These are phyloP conservation scores for Schrenkiella parvula DNA, from an alignment of 345 rosid species.

Conservation along the genomic window DNA sequence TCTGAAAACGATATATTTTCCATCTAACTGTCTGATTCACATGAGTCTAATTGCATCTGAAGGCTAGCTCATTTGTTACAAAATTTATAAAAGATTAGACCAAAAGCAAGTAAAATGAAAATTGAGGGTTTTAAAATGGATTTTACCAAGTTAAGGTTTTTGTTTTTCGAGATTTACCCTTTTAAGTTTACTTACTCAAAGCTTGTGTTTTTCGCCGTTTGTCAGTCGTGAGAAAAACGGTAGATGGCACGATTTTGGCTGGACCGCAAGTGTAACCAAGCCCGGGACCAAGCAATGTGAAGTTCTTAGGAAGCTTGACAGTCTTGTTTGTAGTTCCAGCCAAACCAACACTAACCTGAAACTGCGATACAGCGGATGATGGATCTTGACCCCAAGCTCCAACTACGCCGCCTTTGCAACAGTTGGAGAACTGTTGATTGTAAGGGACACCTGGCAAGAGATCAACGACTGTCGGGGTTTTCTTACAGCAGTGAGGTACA, in stretches of 20 bases:
- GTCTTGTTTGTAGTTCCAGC: constrained; percentile 85
- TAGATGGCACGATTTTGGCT: constrained; percentile 65
- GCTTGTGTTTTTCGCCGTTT: constrained; percentile 72
- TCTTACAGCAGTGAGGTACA: constrained; percentile 85
- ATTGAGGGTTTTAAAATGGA: not conserved
- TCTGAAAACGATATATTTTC: not conserved
- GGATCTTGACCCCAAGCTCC: constrained; percentile 86
- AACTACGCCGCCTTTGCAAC: constrained; percentile 89
- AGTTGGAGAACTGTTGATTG: constrained; percentile 71
- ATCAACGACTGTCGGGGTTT: constrained; percentile 64
- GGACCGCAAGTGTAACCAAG: constrained; percentile 91
- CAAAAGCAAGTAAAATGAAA: not conserved
- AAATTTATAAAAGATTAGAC: not conserved
- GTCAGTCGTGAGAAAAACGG: constrained; percentile 59
- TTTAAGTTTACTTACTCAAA: constrained; percentile 46
- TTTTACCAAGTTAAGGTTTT: not conserved
- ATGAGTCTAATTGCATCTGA: not conserved
- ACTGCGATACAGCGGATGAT: constrained; percentile 55
- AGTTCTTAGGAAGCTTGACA: constrained; percentile 80
- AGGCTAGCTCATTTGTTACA: not conserved
- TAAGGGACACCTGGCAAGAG: constrained; percentile 76
- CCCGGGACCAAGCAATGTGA: constrained; percentile 76
- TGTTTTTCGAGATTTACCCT: not conserved
- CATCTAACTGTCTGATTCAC: not conserved
- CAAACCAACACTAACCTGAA: constrained; percentile 69